phyloP scores from a whole-genome alignment of 257 asterid species.

The Solanum paucissectum region DNA sequence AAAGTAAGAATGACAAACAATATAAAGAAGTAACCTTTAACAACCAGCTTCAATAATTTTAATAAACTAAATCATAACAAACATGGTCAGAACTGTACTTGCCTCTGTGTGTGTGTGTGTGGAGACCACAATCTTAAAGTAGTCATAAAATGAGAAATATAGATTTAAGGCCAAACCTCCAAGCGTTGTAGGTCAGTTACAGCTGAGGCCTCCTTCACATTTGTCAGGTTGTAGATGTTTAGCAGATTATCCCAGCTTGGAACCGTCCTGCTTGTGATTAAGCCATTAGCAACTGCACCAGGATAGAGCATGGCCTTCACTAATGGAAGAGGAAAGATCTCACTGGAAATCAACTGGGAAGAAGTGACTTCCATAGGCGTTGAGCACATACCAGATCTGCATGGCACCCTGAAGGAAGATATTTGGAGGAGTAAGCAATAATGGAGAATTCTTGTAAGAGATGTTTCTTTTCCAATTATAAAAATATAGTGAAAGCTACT shows the following conservation, averaged over 20 bases:
- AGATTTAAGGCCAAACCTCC: conserved; percentile 47
- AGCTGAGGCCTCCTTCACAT: conserved; percentile 65
- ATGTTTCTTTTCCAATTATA: background rate
- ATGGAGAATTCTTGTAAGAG: background rate
- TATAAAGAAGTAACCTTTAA: background rate
- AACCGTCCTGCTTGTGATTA: conserved; percentile 33
- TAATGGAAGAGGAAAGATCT: conserved; percentile 66
- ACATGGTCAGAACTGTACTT: background rate
- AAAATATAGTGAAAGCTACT: background rate
- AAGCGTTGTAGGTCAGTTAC: conserved; percentile 70
- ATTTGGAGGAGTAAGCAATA: background rate
- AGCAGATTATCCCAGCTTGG: conserved; percentile 77
- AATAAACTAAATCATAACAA: background rate
- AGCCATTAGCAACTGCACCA: conserved; percentile 60
- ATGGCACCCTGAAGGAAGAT: conserved; percentile 53
- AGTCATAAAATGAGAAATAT: background rate
- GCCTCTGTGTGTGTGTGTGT: background rate
- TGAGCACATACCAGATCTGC: conserved; percentile 85
- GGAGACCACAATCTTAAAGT: background rate
- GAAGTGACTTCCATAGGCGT: conserved; percentile 85
- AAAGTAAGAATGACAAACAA: background rate
- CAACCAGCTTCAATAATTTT: background rate
- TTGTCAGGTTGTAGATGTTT: conserved; percentile 60
- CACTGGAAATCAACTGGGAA: conserved; percentile 81
- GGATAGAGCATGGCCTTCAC: conserved; percentile 90